Conservation (phyloP, 169 alveolate species). For the Plasmodium coatneyi region DNA sequence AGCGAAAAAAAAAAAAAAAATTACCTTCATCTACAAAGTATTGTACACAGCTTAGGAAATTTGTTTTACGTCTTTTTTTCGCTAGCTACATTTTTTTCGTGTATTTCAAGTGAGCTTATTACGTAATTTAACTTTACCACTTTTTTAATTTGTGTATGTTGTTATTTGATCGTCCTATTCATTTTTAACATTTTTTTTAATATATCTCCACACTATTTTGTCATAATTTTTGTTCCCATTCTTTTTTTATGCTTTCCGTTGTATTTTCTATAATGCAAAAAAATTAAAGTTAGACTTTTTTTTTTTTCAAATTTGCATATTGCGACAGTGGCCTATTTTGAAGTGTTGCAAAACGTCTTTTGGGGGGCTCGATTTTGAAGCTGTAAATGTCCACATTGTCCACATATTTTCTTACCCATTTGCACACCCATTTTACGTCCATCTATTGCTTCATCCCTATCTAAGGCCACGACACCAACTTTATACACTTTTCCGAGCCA, state of each 20-base stretch:
- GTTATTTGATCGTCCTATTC: not conserved
- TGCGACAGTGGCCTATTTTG: not conserved
- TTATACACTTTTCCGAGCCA: constrained; percentile 43
- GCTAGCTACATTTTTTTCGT: not conserved
- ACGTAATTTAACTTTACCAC: not conserved
- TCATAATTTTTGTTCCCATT: not conserved
- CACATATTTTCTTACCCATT: not conserved
- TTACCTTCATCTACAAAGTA: not conserved
- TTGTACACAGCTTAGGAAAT: not conserved
- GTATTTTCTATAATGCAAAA: not conserved
- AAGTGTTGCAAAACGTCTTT: not conserved
- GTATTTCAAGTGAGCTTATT: not conserved
- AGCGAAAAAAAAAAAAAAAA: not conserved
- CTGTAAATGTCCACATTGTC: not conserved
- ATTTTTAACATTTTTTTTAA: not conserved
- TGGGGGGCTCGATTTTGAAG: not conserved
- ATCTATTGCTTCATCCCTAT: not conserved
- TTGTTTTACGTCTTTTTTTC: not conserved
- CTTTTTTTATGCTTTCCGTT: not conserved
- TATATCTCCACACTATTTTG: not conserved
- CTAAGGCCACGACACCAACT: constrained; percentile 3
- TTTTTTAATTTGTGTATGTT: not conserved
- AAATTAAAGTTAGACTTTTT: not conserved
- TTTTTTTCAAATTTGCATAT: not conserved
- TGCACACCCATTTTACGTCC: not conserved